Evolutionary conservation across 352 stramenopile species (phyloP), one percentile per base, ranked within the genome.

Genomic region (Phytophthora pseudosyringae): DNA sequence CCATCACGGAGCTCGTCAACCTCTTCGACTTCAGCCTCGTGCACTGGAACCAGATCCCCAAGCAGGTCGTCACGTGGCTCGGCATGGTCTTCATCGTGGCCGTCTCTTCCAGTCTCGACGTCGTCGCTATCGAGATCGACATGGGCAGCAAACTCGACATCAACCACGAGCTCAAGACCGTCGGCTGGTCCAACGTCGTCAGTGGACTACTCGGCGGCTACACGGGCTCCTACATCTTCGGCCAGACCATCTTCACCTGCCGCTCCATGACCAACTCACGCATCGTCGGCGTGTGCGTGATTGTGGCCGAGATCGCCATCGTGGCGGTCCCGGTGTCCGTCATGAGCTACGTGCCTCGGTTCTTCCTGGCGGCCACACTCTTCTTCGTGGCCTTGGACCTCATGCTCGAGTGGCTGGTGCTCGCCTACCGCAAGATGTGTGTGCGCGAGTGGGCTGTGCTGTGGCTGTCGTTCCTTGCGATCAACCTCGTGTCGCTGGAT

Each of bases 181-280:
- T 99, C 13, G 97, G 97, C 16, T 92, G 97, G 64, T 98, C 88
- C 36, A 99, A 99, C 81, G 76, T 99, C 12, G 71, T 98, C 13
- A 98, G 86, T 43, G 97, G 97, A 0, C 21, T 99, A 28, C 88
- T 93, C 0, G 97, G 97, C 25, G 97, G 97, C 48, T 99, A 98
- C 82, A 99, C 97, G 16, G 97, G 97, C 13, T 98, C 85, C 16
- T 99, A 99, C 75, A 99, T 99, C 64, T 99, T 99, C 75, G 97
- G 80, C 28, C 97, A 99, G 82, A 99, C 94, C 29, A 98, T 99
- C 63, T 99, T 99, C 77, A 98, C 96, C 18, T 98, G 91, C 68
- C 82, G 92, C 12, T 96, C 91, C 60, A 83, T 86, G 48, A 88
- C 89, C 65, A 91, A 97, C 66, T 94, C 83, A 39, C 75, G 92